These are phyloP conservation scores for Alternaria tenuissima DNA, from an alignment of 2,329 filamentous ascomycete genomes.

Conservation along the genomic window DNA sequence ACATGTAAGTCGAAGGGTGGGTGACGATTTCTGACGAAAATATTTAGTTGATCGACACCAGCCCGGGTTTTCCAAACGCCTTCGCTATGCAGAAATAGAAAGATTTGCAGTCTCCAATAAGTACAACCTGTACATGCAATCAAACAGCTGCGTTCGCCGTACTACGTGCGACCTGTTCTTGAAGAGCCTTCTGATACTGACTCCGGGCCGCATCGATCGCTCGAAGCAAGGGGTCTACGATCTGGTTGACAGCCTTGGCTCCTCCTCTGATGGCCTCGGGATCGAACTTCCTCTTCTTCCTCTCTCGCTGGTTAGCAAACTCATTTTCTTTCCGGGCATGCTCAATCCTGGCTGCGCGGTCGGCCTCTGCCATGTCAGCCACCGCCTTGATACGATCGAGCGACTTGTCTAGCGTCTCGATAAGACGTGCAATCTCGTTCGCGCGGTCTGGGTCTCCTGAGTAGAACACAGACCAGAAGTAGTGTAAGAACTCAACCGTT, in stretches of 20 bases:
- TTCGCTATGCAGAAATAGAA: conserved; percentile 43
- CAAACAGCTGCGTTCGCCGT: conserved; percentile 4
- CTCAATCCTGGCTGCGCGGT: conserved; percentile 72
- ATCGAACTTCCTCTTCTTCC: conserved; percentile 76
- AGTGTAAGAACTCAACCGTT: conserved; percentile 92
- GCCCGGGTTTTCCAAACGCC: conserved; percentile 25
- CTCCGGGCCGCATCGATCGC: conserved; percentile 74
- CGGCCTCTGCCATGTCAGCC: conserved; percentile 78
- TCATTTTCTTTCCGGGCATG: conserved; percentile 74
- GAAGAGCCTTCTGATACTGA: conserved; percentile 76
- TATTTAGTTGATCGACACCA: neutral
- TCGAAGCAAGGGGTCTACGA: conserved; percentile 77
- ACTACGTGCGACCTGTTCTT: conserved; percentile 59
- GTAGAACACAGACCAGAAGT: conserved; percentile 93
- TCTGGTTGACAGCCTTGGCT: conserved; percentile 73
- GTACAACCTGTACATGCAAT: neutral
- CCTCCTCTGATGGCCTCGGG: conserved; percentile 76
- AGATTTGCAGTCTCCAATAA: neutral
- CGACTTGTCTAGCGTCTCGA: conserved; percentile 81
- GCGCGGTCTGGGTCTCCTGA: conserved; percentile 86
- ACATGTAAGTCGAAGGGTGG: neutral
- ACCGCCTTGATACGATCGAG: conserved; percentile 81
- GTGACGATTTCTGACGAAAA: neutral
- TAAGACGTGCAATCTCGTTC: conserved; percentile 79
- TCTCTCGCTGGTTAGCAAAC: conserved; percentile 74